Percentiles rank a stretch among this genome's conserved stretches.
Evolutionary conservation across 768 basidiomycete genomes (phyloP).

Genomic region (Rhodotorula paludigena): DNA sequence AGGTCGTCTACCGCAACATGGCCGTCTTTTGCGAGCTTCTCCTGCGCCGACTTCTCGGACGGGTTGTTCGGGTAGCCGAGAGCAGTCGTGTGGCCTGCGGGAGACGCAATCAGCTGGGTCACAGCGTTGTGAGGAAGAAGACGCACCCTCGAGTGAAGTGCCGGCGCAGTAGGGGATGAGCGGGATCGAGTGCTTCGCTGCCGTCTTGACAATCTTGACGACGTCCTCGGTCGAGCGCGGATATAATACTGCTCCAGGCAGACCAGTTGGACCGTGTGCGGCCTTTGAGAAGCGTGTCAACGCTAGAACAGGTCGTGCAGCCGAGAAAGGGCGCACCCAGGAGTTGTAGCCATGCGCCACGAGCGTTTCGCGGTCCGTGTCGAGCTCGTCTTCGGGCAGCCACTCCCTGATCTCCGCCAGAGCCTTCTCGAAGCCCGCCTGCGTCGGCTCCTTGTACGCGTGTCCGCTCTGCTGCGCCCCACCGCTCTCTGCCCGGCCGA

Average conservation of each 20-base stretch:
- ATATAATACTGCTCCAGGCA: constrained; percentile 46
- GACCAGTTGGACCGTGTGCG: constrained; percentile 37
- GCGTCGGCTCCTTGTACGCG: constrained; percentile 25
- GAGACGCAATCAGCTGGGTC: constrained; percentile 53
- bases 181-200: constrained; percentile 67
- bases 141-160: constrained; percentile 68
- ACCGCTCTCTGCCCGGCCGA: constrained; percentile 13
- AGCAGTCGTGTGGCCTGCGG: constrained; percentile 56
- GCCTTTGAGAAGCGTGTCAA: neutral
- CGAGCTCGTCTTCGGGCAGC: constrained; percentile 38
- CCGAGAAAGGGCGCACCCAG: constrained; percentile 24
- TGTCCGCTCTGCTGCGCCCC: neutral
- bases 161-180: constrained; percentile 77
- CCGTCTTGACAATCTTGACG: constrained; percentile 69
- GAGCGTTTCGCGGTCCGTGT: constrained; percentile 24
- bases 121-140: neutral
- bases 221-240: constrained; percentile 73
- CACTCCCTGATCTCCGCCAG: constrained; percentile 25
- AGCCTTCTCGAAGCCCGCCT: constrained; percentile 31
- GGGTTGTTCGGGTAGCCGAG: constrained; percentile 32
- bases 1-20: constrained; percentile 37
- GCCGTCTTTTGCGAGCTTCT: constrained; percentile 17
- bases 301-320: fast-evolving
- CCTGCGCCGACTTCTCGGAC: constrained; percentile 9
- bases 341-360: constrained; percentile 37